phyloP scores from a whole-genome alignment of 176 grass and related monocot genomes.

The Tillandsia leiboldiana region DNA sequence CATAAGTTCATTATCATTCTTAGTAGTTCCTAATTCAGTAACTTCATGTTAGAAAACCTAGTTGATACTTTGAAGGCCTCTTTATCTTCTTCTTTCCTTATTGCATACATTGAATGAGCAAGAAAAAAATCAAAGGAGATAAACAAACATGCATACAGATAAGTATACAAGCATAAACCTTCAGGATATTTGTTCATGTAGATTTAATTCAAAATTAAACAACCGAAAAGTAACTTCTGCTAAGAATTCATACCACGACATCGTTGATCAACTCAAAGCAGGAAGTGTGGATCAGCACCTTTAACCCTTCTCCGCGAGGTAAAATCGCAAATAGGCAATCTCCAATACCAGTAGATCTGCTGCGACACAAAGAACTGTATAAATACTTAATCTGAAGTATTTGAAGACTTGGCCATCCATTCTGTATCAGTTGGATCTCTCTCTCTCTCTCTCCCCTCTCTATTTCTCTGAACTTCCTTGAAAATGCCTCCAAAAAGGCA shows the following conservation, averaged over 20 bases:
- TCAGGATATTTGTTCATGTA: background rate
- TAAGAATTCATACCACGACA: background rate
- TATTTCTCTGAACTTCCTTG: background rate
- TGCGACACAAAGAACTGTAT: background rate
- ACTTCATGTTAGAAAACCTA: no score
- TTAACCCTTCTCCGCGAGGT: background rate
- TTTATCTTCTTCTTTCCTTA: no score
- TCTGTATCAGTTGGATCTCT: background rate
- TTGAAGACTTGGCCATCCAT: no score
- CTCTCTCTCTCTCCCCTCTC: background rate
- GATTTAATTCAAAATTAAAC: background rate
- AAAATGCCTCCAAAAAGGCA: background rate
- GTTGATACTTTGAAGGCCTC: no score
- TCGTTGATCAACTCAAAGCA: background rate
- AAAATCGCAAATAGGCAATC: no score
- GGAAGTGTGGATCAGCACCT: background rate
- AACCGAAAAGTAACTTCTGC: background rate
- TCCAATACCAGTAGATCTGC: background rate
- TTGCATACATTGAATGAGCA: no score
- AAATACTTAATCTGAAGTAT: no score
- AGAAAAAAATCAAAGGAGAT: no score
- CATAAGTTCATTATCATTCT: no score
- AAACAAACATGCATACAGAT: no score
- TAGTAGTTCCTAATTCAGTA: no score
- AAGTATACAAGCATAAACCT: no score